Evolutionary conservation across 257 asterid species (phyloP), one percentile per base, ranked within the genome.

Genomic region (Marsdenia floribunda): DNA sequence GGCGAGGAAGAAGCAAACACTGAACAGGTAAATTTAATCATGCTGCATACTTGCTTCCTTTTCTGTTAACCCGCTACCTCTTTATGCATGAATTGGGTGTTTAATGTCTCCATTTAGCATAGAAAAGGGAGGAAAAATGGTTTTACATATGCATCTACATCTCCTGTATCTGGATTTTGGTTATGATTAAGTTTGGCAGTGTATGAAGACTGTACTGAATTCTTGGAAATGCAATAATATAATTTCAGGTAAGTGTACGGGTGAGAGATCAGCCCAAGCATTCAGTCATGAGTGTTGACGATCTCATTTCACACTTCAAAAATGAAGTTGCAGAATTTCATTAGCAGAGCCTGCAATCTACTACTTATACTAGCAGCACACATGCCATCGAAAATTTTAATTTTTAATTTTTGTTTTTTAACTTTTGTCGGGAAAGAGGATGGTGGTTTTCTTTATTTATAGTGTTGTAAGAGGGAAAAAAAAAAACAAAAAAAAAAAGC

Each of bases 1-100:
- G 99, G 99, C 8, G 99, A 95, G 87, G 90, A 90, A 63, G 99
- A 95, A 88, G 89, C 82, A 57, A 89, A 86, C 55, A 87, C 88
- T 37, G 91, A 90, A 82, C 86, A 91, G 97, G 97, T 94, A 61
- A 19, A 50, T 72, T 16, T 78, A 47, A 53, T 42, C 33, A 60
- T 70, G 18, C 67, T 50, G 26, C 35, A 2, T 26, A 53, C 49
- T 40, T 40, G 49, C 42, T 55, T 38, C 35, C n/a, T n/a, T n/a
- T 49, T 24, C 29, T 58, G 10, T 12, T 29, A 35, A 7, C 29
- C 29, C 12, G 18, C 70, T 33, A 2, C n/a, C 26, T 16, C 42
- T 21, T 66, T 0, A 19, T 10, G 14, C 13, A 38, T 8, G 22
- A 12, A 3, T 38, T 24, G 3, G 5, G 21, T 37, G 19, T 16